These are phyloP conservation scores for Ascochyta fabae DNA, from an alignment of 2,329 filamentous ascomycete species.

Conservation along the genomic window DNA sequence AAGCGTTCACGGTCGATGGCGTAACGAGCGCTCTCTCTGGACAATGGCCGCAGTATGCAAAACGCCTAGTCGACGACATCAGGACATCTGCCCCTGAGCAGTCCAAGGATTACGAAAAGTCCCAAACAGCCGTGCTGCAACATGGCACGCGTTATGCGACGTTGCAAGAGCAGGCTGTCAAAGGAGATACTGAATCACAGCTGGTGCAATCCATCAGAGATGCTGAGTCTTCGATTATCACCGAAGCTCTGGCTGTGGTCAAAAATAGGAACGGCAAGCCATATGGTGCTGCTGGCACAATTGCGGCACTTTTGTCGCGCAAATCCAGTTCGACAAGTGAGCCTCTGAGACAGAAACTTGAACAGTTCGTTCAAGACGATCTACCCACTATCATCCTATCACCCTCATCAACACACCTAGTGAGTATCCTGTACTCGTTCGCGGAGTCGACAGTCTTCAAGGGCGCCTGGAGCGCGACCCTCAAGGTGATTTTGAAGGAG, in stretches of 20 bases:
- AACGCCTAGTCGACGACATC: slow-evolving; percentile 69
- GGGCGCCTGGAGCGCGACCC: slow-evolving; percentile 37
- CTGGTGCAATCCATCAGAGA: slow-evolving; percentile 36
- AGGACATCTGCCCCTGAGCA: slow-evolving; percentile 80
- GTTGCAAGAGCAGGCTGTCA: slow-evolving; percentile 42
- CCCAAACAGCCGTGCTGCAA: slow-evolving; percentile 71
- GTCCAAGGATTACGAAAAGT: slow-evolving; percentile 75
- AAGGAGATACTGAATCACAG: slow-evolving; percentile 8
- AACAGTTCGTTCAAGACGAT: slow-evolving; percentile 60
- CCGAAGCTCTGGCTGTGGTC: slow-evolving; percentile 58
- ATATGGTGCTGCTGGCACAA: slow-evolving; percentile 66
- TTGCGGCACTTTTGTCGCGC: slow-evolving; percentile 60
- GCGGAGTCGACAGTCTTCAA: slow-evolving; percentile 39
- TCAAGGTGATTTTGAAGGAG: slow-evolving; percentile 39
- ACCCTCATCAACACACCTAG: slow-evolving; percentile 70
- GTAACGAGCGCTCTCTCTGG: slow-evolving; percentile 59
- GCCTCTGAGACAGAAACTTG: slow-evolving; percentile 50
- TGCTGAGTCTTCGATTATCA: slow-evolving; percentile 53
- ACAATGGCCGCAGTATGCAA: slow-evolving; percentile 69
- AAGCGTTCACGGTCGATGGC: slow-evolving; percentile 50
- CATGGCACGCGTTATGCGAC: slow-evolving; percentile 72
- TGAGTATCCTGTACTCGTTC: slow-evolving; percentile 67
- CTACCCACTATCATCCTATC: slow-evolving; percentile 68
- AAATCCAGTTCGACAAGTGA: slow-evolving; percentile 52
- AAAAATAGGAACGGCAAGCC: slow-evolving; percentile 67